These are phyloP conservation scores for Microstroma glucosiphilum DNA, from an alignment of 1,284 basidiomycete species.

Conservation along the genomic window DNA sequence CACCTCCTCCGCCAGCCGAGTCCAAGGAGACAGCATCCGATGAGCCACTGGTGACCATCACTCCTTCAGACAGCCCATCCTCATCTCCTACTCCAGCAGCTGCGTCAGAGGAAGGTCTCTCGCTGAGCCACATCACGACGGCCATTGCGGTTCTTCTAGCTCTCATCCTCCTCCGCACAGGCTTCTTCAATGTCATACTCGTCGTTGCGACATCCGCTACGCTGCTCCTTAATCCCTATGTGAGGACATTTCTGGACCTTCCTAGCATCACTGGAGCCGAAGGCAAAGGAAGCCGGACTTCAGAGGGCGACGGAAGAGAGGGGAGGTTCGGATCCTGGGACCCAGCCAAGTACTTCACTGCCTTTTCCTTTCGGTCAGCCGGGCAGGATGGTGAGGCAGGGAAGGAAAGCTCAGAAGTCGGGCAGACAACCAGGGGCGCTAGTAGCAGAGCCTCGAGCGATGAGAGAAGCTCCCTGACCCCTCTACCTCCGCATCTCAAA, in stretches of 20 bases:
- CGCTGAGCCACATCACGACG: background rate
- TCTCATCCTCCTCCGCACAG: slow-evolving; percentile 12
- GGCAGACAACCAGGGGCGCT: background rate
- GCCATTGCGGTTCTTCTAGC: background rate
- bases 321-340: background rate
- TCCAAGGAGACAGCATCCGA: no score
- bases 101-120: background rate
- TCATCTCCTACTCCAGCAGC: background rate
- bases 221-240: slow-evolving; percentile 38
- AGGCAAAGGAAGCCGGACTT: slow-evolving; percentile 10
- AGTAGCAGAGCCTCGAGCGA: slow-evolving; percentile 12
- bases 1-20: no score
- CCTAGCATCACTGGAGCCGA: slow-evolving; percentile 5
- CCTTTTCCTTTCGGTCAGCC: background rate
- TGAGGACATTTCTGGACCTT: slow-evolving; percentile 39
- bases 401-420: background rate
- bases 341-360: slow-evolving; percentile 8
- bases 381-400: background rate
- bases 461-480: slow-evolving; percentile 17
- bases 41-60: no score
- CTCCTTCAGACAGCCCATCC: no score
- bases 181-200: slow-evolving; percentile 12
- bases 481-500: slow-evolving; percentile 23
- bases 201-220: slow-evolving; percentile 14
- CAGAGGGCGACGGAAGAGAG: background rate